A percentile compares a stretch with the other conserved stretches of the same genome.
phyloP scores from a whole-genome alignment of 108 stramenopile genomes.

The Fragilaria radians region DNA sequence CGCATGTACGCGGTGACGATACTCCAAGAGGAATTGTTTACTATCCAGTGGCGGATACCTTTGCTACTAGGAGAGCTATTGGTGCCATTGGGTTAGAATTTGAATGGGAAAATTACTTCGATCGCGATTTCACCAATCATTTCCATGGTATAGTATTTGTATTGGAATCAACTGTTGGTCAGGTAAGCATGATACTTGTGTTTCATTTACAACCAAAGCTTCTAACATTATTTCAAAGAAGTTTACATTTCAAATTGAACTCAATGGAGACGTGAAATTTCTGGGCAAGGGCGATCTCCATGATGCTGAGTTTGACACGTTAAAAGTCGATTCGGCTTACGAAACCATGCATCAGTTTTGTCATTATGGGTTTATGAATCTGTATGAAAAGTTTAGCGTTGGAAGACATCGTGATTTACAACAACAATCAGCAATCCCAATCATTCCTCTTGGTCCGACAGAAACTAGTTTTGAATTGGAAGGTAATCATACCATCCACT shows the following conservation, averaged over 20 bases:
- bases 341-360: background rate
- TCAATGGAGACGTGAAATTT: constrained; percentile 3
- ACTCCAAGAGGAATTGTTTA: background rate
- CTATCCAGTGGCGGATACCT: background rate
- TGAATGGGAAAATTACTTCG: background rate
- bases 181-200: constrained; percentile 1
- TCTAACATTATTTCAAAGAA: background rate
- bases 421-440: too few relatives aligned
- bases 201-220: background rate
- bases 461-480: background rate
- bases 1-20: background rate
- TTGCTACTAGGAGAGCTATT: background rate
- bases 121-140: background rate
- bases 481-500: constrained; percentile 4
- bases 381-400: background rate
- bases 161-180: constrained; percentile 10
- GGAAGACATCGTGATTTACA: background rate
- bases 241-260: background rate
- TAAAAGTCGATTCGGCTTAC: background rate
- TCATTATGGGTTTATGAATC: background rate
- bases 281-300: constrained; percentile 14
- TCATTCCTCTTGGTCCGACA: background rate
- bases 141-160: background rate
- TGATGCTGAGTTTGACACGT: constrained; percentile 7
- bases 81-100: constrained; percentile 8